Conservation (phyloP, 1,139 yeast species). For the Suhomyces anneliseae region DNA sequence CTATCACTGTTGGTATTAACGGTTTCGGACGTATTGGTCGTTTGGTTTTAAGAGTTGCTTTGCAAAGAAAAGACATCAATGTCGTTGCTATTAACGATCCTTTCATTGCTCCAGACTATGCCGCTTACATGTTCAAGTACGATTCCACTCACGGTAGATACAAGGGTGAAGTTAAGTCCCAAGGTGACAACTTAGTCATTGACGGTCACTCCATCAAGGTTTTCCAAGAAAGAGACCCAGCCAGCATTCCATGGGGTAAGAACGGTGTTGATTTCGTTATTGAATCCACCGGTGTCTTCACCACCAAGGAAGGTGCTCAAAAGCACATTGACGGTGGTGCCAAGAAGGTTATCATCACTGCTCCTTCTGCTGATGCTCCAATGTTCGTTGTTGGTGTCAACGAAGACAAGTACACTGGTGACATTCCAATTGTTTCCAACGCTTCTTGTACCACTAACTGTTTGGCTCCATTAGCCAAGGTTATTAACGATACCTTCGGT, state of each 20-base stretch:
- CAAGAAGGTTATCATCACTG: conserved; percentile 85
- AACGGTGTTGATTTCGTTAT: conserved; percentile 75
- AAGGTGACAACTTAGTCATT: conserved; percentile 58
- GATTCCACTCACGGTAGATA: conserved; percentile 83
- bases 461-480: conserved; percentile 86
- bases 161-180: conserved; percentile 64
- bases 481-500: conserved; percentile 75
- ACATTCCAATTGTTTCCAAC: conserved; percentile 72
- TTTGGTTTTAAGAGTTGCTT: conserved; percentile 79
- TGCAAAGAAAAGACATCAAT: conserved; percentile 65
- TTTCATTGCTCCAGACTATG: conserved; percentile 78
- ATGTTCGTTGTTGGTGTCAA: conserved; percentile 88
- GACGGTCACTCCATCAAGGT: conserved; percentile 69
- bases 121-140: conserved; percentile 86
- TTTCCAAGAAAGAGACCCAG: conserved; percentile 78
- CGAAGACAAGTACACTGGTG: conserved; percentile 68
- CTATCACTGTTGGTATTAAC: conserved; percentile 66
- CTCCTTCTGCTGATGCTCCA: conserved; percentile 87
- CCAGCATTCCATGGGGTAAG: conserved; percentile 80
- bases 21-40: conserved; percentile 92
- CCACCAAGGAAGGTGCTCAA: conserved; percentile 73
- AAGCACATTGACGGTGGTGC: conserved; percentile 85
- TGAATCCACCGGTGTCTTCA: conserved; percentile 90
- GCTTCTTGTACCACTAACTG: conserved; percentile 93
- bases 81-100: conserved; percentile 85